Evolutionary conservation across 2,329 filamentous ascomycete genomes (phyloP), one percentile per base, ranked within the genome.

Genomic region (Drechslera avenae): DNA sequence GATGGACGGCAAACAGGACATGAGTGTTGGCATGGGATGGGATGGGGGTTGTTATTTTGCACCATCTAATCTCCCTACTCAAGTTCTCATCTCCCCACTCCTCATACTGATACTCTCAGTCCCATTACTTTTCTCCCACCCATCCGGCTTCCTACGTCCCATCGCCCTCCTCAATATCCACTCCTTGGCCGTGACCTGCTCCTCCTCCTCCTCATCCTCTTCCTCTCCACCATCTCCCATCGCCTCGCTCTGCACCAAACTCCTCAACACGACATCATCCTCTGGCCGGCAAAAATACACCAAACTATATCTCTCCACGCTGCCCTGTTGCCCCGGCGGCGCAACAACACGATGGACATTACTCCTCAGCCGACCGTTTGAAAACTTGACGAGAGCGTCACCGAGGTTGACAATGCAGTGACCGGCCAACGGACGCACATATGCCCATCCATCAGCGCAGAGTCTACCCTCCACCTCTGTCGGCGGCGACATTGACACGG

Each of bases 241-340:
- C n/a, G n/a, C n/a, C n/a, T n/a, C n/a, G n/a, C n/a, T n/a, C n/a
- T n/a, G n/a, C 13, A 73, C 62, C 50, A 77, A 50, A 31, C 54
- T 54, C 50, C 41, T 51, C 54, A 71, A 39, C 39, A 57, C 26
- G 14, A 71, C 64, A 9, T 65, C 57, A 48, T 69, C 62, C 57
- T 70, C 79, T 3, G 81, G 81, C 54, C 82, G 64, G 21, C 75
- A 70, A 64, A 84, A 84, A 59, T 83, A 83, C 8, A 83, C 81
- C 16, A 84, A 56, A 65, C 80, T 82, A 60, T 78, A 80, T 46
- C 82, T 69, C 16, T 53, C 57, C 10, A 53, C 46, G 7, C 32
- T 40, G 0, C 46, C 59, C 62, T 83, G 81, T 9, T 65, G 60
- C 0, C 79, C 79, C 0, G 80, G 79, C 31, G 81, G 76, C 21